phyloP scores from a whole-genome alignment of 2,329 filamentous ascomycete species.

The Tothia fuscella region DNA sequence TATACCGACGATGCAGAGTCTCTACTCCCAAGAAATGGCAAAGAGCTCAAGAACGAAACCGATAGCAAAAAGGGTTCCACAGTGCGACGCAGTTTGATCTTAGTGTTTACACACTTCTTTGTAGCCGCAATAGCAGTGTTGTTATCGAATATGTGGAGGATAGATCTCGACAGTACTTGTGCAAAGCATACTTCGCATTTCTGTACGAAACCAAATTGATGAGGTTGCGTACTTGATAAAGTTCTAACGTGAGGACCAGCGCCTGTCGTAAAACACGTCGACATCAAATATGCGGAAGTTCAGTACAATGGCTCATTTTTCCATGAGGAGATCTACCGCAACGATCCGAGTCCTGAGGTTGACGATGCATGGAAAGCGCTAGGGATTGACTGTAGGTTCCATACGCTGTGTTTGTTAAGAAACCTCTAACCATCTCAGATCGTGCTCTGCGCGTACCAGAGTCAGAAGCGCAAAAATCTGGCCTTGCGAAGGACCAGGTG shows the following conservation, averaged over 20 bases:
- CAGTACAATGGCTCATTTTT: slow-evolving; percentile 47
- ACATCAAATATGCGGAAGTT: slow-evolving; percentile 29
- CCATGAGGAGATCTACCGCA: slow-evolving; percentile 42
- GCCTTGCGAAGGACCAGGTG: slow-evolving; percentile 43
- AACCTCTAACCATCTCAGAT: slow-evolving; percentile 48
- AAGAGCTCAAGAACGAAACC: not conserved
- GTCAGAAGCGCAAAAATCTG: slow-evolving; percentile 24
- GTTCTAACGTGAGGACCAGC: slow-evolving; percentile 33
- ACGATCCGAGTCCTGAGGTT: slow-evolving; percentile 37
- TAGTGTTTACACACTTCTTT: not conserved
- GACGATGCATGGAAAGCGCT: slow-evolving; percentile 45
- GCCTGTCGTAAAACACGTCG: slow-evolving; percentile 27
- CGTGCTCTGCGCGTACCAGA: slow-evolving; percentile 5
- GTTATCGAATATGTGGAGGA: not conserved
- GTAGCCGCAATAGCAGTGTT: not conserved
- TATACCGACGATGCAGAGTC: slow-evolving; percentile 2
- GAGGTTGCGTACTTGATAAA: not conserved
- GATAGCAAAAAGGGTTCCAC: not conserved
- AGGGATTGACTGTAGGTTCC: slow-evolving; percentile 33
- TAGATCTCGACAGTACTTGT: not conserved
- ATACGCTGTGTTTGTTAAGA: slow-evolving; percentile 24
- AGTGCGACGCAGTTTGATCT: not conserved
- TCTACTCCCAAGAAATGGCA: not conserved
- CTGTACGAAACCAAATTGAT: not conserved
- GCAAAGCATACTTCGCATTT: not conserved